These are phyloP conservation scores for Syzygium aqueum DNA, from an alignment of 345 rosid species.

Conservation along the genomic window DNA sequence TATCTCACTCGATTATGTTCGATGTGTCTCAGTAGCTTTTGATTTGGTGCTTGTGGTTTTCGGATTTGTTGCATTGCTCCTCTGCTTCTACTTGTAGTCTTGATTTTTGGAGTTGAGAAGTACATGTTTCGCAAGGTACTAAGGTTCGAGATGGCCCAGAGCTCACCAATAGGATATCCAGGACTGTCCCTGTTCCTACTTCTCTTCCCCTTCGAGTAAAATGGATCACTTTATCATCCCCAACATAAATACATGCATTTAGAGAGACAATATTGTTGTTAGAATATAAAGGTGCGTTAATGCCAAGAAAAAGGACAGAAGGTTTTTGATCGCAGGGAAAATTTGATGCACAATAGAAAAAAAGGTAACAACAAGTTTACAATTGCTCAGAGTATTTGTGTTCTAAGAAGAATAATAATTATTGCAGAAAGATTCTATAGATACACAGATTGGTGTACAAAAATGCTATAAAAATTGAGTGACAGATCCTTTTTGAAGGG, in stretches of 20 bases:
- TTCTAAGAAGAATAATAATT: neutral
- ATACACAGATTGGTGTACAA: neutral
- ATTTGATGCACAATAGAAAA: neutral
- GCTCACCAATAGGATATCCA: slow-evolving; percentile 65
- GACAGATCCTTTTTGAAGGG: neutral
- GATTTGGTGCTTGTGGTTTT: too few relatives aligned
- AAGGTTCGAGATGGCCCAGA: slow-evolving; percentile 51
- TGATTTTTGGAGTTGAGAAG: too few relatives aligned
- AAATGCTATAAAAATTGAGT: neutral
- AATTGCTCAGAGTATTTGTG: neutral
- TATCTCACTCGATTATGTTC: too few relatives aligned
- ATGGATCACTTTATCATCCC: slow-evolving; percentile 59
- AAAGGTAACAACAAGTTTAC: neutral
- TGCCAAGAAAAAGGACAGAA: neutral
- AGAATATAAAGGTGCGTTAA: neutral
- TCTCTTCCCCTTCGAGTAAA: slow-evolving; percentile 89
- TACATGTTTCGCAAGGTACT: slow-evolving; percentile 57
- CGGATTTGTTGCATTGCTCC: too few relatives aligned
- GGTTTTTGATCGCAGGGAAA: neutral
- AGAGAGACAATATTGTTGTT: neutral
- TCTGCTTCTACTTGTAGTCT: too few relatives aligned
- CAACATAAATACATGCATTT: slow-evolving; percentile 27
- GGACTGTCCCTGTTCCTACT: slow-evolving; percentile 73
- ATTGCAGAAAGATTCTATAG: neutral
- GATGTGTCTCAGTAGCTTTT: too few relatives aligned